Conservation (phyloP, 2,329 filamentous ascomycete species). For the Neophaeococcomyces aloes region DNA sequence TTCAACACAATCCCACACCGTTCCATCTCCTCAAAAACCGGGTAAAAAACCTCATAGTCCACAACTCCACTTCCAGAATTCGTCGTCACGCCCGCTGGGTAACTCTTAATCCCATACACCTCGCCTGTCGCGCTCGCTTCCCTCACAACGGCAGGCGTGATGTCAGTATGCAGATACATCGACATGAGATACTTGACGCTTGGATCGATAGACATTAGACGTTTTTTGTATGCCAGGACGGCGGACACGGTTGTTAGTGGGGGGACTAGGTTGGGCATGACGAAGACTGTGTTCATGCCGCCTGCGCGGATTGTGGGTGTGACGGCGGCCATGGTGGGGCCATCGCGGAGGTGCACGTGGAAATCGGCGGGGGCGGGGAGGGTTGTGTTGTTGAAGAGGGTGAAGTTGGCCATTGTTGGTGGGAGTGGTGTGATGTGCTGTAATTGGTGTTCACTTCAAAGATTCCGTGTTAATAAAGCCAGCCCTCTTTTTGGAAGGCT, state of each 20-base stretch:
- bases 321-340: constrained; percentile 44
- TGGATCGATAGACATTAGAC: constrained; percentile 50
- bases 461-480: no score
- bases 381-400: constrained; percentile 13
- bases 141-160: constrained; percentile 59
- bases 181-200: constrained; percentile 64
- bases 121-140: constrained; percentile 60
- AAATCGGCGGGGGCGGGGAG: constrained; percentile 20
- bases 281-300: constrained; percentile 54
- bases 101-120: constrained; percentile 46
- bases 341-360: constrained; percentile 42
- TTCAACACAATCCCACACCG: constrained; percentile 73
- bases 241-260: constrained; percentile 51
- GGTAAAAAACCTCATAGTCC: constrained; percentile 35
- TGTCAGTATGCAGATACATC: constrained; percentile 53
- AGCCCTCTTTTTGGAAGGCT: no score
- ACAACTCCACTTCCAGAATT: constrained; percentile 45
- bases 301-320: constrained; percentile 45
- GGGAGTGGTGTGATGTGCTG: no score
- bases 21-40: constrained; percentile 83
- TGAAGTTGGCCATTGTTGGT: no score
- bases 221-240: constrained; percentile 56
- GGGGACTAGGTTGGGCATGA: constrained; percentile 56
- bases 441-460: no score
- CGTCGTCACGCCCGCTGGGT: constrained; percentile 42